Evolutionary conservation across 2,329 filamentous ascomycete species (phyloP), one percentile per base, ranked within the genome.

Genomic region (Neofusicoccum laricinum): DNA sequence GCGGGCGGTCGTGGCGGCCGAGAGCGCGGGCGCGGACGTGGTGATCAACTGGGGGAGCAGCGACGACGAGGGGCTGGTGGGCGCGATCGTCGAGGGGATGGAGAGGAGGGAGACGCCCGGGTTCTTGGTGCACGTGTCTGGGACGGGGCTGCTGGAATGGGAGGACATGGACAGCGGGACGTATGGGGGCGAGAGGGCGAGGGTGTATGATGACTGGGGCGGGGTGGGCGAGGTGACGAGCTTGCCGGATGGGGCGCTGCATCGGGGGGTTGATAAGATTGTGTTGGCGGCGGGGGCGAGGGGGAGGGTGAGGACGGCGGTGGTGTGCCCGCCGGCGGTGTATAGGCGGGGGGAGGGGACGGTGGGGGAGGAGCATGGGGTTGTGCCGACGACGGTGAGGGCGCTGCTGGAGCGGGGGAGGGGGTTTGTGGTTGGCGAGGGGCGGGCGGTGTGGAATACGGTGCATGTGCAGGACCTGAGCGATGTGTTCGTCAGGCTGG

Each of bases 191-290:
- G 70, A 68, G 0, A 73, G 77, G 0, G 79, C 82, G 36, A 82
- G 81, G 64, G 74, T 80, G 2, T 90, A 87, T 74, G 77, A 87
- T 69, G 88, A 90, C 68, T 80, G 86, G 69, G 79, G 84, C 8
- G 84, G 83, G 57, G 81, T 90, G 38, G 76, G 79, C 11, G 82
- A 84, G 50, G 78, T 90, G 38, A 78, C 85, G 1, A 80, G 71
- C 11, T 70, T 90, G 0, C 87, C 87, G 0, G 84, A 87, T 69
- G 70, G 76, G 0, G 87, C 83, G 10, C 71, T 81, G 25, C 90
- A 93, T 76, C 85, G 88, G 14, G 80, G 87, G 69, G 85, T 91
- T 4, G 90, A 94, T 74, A 85, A 87, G 71, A 81, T 91, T 21
- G 84, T 92, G 15, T 77, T 89, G 0, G 78, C 73, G 0, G 79